Conservation (phyloP, 495 filamentous ascomycete species). For the Lophiotrema nucula region DNA sequence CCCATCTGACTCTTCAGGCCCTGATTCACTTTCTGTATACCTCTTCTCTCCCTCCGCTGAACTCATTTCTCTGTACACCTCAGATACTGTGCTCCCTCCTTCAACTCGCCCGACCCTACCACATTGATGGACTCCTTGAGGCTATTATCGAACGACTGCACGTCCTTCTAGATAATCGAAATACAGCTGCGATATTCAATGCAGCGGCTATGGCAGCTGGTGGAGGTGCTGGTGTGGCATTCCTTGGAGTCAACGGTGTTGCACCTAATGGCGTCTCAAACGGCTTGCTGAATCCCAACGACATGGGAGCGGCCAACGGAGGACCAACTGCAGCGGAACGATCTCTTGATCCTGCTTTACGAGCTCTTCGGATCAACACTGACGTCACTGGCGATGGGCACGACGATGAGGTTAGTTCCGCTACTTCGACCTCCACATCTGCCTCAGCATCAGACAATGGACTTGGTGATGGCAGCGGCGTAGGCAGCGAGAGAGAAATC, state of each 20-base stretch:
- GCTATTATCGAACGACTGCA: constrained; percentile 89
- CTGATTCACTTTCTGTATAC: constrained; percentile 93
- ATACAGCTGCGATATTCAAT: constrained; percentile 96
- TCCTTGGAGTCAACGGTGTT: constrained; percentile 26
- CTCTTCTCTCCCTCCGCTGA: constrained; percentile 72
- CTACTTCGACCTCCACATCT: constrained; percentile 28
- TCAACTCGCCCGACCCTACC: constrained; percentile 90
- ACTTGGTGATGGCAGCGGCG: constrained; percentile 31
- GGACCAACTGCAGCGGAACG: background rate
- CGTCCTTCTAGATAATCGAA: constrained; percentile 82
- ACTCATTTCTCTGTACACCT: constrained; percentile 80
- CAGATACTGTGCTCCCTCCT: constrained; percentile 94
- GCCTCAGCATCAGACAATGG: constrained; percentile 30
- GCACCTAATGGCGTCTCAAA: constrained; percentile 1
- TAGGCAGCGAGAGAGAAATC: constrained; percentile 51
- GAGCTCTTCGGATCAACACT: constrained; percentile 40
- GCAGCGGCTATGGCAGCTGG: constrained; percentile 97
- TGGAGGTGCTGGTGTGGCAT: constrained; percentile 65
- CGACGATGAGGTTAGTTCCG: constrained; percentile 29
- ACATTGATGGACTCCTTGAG: constrained; percentile 87
- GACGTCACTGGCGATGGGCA: constrained; percentile 30
- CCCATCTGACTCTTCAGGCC: constrained; percentile 78
- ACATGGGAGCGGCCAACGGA: too few relatives aligned
- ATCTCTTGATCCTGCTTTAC: constrained; percentile 28
- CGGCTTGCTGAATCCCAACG: background rate